A percentile compares a stretch with the other conserved stretches of the same genome.
phyloP scores from a whole-genome alignment of 805 yeast genomes.

The Scheffersomyces lignosus region DNA sequence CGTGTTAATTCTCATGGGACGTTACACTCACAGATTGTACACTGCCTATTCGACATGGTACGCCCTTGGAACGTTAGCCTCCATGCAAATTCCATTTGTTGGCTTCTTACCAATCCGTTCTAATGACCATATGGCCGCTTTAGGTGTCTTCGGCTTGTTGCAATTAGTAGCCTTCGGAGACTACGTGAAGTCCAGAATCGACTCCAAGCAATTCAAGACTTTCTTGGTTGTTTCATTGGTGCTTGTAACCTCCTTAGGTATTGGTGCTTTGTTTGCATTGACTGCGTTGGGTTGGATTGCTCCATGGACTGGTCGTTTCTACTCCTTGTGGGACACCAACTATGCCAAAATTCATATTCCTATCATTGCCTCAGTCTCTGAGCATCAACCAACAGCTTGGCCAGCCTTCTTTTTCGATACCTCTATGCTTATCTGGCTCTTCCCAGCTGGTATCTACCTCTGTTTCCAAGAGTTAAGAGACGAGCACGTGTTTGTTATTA shows the following conservation, averaged over 20 bases:
- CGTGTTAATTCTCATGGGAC: constrained; percentile 88
- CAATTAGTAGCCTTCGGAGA: constrained; percentile 88
- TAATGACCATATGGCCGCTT: constrained; percentile 97
- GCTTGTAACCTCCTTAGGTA: constrained; percentile 59
- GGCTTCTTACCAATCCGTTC: constrained; percentile 96
- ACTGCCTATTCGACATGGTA: constrained; percentile 97
- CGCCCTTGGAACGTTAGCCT: constrained; percentile 93
- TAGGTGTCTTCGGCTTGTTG: constrained; percentile 93
- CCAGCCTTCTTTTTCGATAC: constrained; percentile 96
- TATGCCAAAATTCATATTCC: constrained; percentile 98
- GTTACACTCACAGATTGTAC: constrained; percentile 80
- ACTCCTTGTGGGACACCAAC: constrained; percentile 96
- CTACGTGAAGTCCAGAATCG: constrained; percentile 72
- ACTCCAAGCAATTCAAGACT: constrained; percentile 70
- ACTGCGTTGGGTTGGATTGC: constrained; percentile 94
- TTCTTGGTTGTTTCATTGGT: constrained; percentile 62
- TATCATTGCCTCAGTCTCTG: constrained; percentile 97
- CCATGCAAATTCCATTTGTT: constrained; percentile 99
- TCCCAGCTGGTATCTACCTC: constrained; percentile 95
- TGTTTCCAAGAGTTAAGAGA: constrained; percentile 86
- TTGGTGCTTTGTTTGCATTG: constrained; percentile 69
- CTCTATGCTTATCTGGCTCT: constrained; percentile 90
- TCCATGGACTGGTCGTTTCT: constrained; percentile 99
- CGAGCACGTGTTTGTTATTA: constrained; percentile 90
- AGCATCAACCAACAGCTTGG: constrained; percentile 99